Evolutionary conservation across 805 yeast genomes (phyloP).

Genomic region (Candida incommunis): DNA sequence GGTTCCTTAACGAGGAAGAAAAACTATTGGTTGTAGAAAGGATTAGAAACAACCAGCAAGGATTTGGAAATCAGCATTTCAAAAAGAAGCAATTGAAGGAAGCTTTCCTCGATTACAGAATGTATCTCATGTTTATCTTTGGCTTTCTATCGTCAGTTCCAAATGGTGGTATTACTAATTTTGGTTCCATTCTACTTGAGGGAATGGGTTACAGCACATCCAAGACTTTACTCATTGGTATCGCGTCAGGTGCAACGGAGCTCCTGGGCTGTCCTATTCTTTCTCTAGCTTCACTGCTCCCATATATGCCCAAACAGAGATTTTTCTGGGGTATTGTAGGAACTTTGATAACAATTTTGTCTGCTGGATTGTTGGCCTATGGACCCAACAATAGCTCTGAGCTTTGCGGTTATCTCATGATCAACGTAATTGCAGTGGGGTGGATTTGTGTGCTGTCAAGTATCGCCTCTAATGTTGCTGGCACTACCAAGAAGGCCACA

Average conservation of each 20-base stretch:
- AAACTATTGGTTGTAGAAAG: conserved; percentile 32
- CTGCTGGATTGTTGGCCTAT: conserved; percentile 32
- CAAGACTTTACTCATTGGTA: conserved; percentile 27
- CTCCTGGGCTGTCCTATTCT: conserved; percentile 8
- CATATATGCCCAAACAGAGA: conserved; percentile 7
- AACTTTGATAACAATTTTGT: conserved; percentile 29
- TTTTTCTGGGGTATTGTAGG: conserved; percentile 32
- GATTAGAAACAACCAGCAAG: conserved; percentile 38
- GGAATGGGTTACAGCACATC: conserved; percentile 2
- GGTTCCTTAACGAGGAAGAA: conserved; percentile 32
- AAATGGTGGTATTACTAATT: conserved; percentile 41
- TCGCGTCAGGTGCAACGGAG: conserved; percentile 32
- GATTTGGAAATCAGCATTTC: conserved; percentile 40
- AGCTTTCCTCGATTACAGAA: conserved; percentile 32
- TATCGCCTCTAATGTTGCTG: conserved; percentile 42
- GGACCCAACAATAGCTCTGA: conserved; percentile 22
- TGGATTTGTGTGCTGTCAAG: conserved; percentile 6
- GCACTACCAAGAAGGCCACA: conserved; percentile 58
- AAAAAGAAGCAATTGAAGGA: conserved; percentile 38
- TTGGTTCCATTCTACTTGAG: conserved; percentile 28
- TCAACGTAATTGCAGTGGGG: conserved; percentile 19
- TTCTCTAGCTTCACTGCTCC: conserved; percentile 8
- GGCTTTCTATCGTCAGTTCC: conserved; percentile 28
- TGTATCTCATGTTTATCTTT: conserved; percentile 32
- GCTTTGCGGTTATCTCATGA: conserved; percentile 27